These are phyloP conservation scores for Ustilago xerochloae DNA, from an alignment of 1,284 basidiomycete genomes.

Conservation along the genomic window DNA sequence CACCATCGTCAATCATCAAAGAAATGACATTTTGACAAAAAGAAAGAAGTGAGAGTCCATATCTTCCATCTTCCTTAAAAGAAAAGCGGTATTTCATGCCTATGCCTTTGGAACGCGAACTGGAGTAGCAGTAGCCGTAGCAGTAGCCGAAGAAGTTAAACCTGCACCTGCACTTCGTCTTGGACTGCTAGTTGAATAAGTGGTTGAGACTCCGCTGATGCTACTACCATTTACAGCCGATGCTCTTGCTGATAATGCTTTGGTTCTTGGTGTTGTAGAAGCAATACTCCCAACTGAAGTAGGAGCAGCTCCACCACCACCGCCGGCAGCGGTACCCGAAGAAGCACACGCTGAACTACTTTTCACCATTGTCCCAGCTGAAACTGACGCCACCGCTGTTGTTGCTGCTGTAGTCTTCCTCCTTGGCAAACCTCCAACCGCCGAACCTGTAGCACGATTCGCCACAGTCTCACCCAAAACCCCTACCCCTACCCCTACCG, in stretches of 20 bases:
- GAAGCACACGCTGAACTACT: background rate
- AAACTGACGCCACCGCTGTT: background rate
- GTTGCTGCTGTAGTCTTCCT: background rate
- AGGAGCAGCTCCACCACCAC: background rate
- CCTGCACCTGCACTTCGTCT: slow-evolving; percentile 29
- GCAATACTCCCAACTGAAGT: no score
- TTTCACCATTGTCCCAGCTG: background rate
- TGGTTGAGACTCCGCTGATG: background rate
- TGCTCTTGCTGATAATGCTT: slow-evolving; percentile 3
- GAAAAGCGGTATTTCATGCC: no score
- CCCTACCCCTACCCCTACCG: slow-evolving; percentile 1
- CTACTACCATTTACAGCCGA: background rate
- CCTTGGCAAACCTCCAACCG: background rate
- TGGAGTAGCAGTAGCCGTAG: slow-evolving; percentile 16
- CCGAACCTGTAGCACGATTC: background rate
- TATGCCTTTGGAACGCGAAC: slow-evolving; percentile 25
- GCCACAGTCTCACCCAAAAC: slow-evolving; percentile 5
- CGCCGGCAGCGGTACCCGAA: background rate
- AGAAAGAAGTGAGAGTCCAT: no score
- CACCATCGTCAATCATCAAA: no score
- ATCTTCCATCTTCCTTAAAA: no score
- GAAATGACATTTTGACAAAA: no score
- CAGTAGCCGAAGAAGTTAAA: background rate
- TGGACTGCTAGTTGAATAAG: slow-evolving; percentile 19
- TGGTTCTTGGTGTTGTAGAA: slow-evolving; percentile 11